A percentile compares a stretch with the other conserved stretches of the same genome.
Evolutionary conservation across 2,329 filamentous ascomycete species (phyloP).

Genomic region (Zasmidium angulare): DNA sequence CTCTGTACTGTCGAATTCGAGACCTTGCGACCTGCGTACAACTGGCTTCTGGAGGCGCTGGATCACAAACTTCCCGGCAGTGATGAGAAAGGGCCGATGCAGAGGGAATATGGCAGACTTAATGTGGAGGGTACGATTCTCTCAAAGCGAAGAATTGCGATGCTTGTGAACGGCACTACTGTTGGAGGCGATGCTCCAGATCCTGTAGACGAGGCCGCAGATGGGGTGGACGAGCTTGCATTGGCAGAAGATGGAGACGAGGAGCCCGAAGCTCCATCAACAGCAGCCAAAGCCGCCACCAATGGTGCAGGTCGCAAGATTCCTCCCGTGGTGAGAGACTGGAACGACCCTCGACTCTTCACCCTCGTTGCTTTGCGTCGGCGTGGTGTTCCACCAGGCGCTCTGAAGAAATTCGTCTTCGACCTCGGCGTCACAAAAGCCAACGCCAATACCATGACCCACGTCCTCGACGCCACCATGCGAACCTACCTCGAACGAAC

Average conservation of each 20-base stretch:
- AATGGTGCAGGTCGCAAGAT: constrained; percentile 33
- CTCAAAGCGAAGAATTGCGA: constrained; percentile 79
- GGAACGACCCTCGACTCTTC: constrained; percentile 89
- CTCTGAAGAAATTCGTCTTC: constrained; percentile 84
- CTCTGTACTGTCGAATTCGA: constrained; percentile 93
- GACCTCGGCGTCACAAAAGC: constrained; percentile 88
- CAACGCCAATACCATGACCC: constrained; percentile 73
- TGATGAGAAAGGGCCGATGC: constrained; percentile 68
- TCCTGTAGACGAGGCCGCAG: constrained; percentile 28
- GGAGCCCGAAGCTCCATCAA: constrained; percentile 31
- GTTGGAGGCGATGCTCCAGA: constrained; percentile 28
- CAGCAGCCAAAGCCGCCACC: constrained; percentile 22
- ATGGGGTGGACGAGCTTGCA: constrained; percentile 40
- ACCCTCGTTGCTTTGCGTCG: constrained; percentile 81
- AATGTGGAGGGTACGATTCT: constrained; percentile 83
- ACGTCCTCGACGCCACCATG: constrained; percentile 81
- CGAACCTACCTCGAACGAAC: constrained; percentile 83
- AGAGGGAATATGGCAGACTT: constrained; percentile 79
- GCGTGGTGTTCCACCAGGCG: constrained; percentile 82
- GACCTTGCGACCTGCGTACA: constrained; percentile 80
- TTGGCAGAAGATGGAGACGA: constrained; percentile 43
- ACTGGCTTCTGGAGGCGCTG: constrained; percentile 80
- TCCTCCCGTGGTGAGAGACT: constrained; percentile 68
- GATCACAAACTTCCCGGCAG: constrained; percentile 71
- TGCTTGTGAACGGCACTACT: constrained; percentile 68